Percentiles rank a stretch among this genome's conserved stretches.
phyloP scores from a whole-genome alignment of 2,329 filamentous ascomycete species.

The Pseudogymnoascus sp. region DNA sequence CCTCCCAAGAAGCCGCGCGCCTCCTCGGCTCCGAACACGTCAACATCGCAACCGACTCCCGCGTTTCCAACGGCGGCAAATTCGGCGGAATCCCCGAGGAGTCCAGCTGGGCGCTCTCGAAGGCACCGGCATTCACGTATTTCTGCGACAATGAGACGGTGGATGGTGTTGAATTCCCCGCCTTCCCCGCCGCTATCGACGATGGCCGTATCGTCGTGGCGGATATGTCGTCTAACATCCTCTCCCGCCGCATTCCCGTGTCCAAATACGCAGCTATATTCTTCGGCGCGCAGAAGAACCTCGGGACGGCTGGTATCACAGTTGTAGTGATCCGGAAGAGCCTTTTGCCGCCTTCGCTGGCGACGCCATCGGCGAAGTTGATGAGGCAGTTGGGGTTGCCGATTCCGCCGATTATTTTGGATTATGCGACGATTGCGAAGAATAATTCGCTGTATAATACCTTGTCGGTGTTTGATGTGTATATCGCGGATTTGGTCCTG shows the following conservation, averaged over 20 bases:
- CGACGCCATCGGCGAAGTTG: conserved; percentile 58
- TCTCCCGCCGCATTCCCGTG: conserved; percentile 69
- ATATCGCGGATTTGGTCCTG: conserved; percentile 82
- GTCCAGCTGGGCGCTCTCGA: conserved; percentile 64
- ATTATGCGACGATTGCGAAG: conserved; percentile 78
- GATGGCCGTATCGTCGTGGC: conserved; percentile 71
- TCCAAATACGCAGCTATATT: conserved; percentile 77
- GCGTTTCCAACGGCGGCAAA: conserved; percentile 62
- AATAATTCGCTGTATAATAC: conserved; percentile 97
- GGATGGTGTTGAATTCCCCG: conserved; percentile 83
- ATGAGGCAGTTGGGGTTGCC: conserved; percentile 68
- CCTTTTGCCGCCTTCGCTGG: conserved; percentile 58
- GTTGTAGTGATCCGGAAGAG: conserved; percentile 77
- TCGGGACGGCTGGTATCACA: conserved; percentile 77
- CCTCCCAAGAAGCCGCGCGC: conserved; percentile 70
- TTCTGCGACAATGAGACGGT: conserved; percentile 92
- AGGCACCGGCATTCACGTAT: conserved; percentile 67
- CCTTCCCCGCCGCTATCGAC: conserved; percentile 56
- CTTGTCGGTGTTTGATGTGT: conserved; percentile 88
- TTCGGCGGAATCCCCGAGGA: conserved; percentile 78
- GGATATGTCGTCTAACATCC: conserved; percentile 92
- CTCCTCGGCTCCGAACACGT: conserved; percentile 70
- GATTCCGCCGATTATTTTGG: conserved; percentile 68
- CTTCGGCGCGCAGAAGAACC: conserved; percentile 91
- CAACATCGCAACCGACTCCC: conserved; percentile 66